Base-by-base conservation (phyloP, 495 filamentous ascomycete genomes). In the Penicillium waksmanii region DNA sequence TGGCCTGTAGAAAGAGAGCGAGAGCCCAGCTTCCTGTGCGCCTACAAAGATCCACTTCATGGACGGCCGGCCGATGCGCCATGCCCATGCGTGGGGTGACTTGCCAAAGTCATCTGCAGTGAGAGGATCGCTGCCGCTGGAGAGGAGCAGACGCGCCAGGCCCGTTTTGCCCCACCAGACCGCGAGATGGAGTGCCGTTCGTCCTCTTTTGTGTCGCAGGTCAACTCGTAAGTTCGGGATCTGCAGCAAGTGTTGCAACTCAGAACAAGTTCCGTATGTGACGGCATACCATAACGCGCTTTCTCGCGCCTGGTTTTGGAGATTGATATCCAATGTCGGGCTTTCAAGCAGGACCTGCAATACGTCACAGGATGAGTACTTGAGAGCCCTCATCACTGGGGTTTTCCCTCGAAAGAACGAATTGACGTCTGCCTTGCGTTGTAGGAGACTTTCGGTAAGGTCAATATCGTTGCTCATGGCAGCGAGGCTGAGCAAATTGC, bases 151-250 rank as follows among this genome's bases (percentile, higher is more conserved):
- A 25, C 25, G 21, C 31, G 23, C 35, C 31, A 33, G 48, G 33
- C 56, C 31, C 9, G 56, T 47, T 25, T 25, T 25, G 25, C 25
- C 25, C 25, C 25, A 25, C 25, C 25, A 25, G 25, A 25, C 25
- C 25, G 25, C 25, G 25, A 25, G 25, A 25, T 25, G 25, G 25
- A 25, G 25, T 25, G 25, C 25, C 25, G 25, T 25, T 25, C 25
- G 25, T 25, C 25, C 25, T 25, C 25, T 2, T 5, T 5, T 25
- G 25, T 25, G 25, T 23, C 52, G 47, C 13, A 51, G 34, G 27
- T 44, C 23, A 55, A 63, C 42, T 55, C 10, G 56, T 55, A 5
- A 35, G n/a, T 55, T n/a, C 5, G 25, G 25, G 25, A 57, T 58
- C 49, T 50, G 54, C 17, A 33, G 38, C 9, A 52, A 58, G 3